Percentiles rank a stretch among this genome's conserved stretches.
These are phyloP conservation scores for Chaetomium sp. DNA, from an alignment of 2,329 filamentous ascomycete genomes.

Conservation along the genomic window DNA sequence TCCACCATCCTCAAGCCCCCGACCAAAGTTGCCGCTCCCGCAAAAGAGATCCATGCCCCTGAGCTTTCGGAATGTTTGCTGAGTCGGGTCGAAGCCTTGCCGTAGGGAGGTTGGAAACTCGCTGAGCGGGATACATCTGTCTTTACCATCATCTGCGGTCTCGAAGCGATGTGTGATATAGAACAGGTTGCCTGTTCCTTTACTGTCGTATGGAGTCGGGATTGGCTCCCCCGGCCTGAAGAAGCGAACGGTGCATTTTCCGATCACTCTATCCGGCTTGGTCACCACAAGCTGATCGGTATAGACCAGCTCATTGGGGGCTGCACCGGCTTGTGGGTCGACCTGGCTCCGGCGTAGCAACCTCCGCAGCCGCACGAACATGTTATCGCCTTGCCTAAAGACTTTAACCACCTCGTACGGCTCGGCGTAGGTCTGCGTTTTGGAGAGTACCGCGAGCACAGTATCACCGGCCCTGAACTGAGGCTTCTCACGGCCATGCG, in stretches of 20 bases:
- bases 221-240: conserved; percentile 52
- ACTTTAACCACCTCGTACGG: conserved; percentile 59
- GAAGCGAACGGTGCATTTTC: conserved; percentile 62
- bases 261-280: conserved; percentile 47
- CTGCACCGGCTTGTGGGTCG: conserved; percentile 39
- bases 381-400: conserved; percentile 35
- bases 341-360: conserved; percentile 54
- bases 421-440: conserved; percentile 50
- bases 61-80: conserved; percentile 44
- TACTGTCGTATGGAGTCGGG: conserved; percentile 64
- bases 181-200: conserved; percentile 68
- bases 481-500: conserved; percentile 38
- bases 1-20: conserved; percentile 72
- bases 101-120: conserved; percentile 44
- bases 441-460: conserved; percentile 50
- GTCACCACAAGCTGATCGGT: conserved; percentile 50
- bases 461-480: conserved; percentile 56
- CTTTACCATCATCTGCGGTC: conserved; percentile 26
- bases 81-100: conserved; percentile 58
- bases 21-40: conserved; percentile 75
- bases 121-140: conserved; percentile 38
- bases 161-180: conserved; percentile 55
- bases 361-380: conserved; percentile 50
- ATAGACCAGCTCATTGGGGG: conserved; percentile 62
- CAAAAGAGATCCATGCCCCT: conserved; percentile 73